Base-by-base conservation (phyloP, 2,329 filamentous ascomycete genomes). In the Leptographium lundbergii region DNA sequence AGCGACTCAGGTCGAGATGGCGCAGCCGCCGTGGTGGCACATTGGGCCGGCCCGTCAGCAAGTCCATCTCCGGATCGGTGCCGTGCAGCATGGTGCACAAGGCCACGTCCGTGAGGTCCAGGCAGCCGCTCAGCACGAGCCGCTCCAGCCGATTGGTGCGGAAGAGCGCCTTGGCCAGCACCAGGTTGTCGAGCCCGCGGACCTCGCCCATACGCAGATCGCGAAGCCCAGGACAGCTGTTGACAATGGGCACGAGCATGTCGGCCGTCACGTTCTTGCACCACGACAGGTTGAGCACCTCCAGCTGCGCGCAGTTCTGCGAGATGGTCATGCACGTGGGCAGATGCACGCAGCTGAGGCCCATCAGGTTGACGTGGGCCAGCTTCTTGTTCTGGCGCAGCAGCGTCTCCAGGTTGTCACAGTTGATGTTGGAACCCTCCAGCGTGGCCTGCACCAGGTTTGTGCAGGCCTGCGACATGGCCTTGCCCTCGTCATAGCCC, bases 241-340 rank as follows among this genome's bases (percentile, higher is more conserved):
- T 77, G 0, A 96, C 75, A 2, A 99, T 80, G 57, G 81, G 80
- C 63, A 79, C 82, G 58, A 97, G 75, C 5, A 91, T 91, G 14
- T 81, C 77, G 10, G 89, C 87, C 67, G 94, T 87, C 68, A 96
- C 84, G 61, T 90, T 87, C 64, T 85, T 85, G 74, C 94, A 99
- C 90, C 92, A 97, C 0, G 91, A 95, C 24, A 97, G 82, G 66
- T 96, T 95, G 64, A 97, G 79, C 59, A 82, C 79, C 70, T 95
- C 86, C n/a, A 99, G 77, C 55, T 86, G 84, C 1, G 86, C 84
- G 66, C 92, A 97, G 47, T 86, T 86, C 57, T 87, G 79, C 0
- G 89, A 86, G 61, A 99, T 87, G 61, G 95, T 89, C 67, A 86
- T 89, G 81, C 95, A 91, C 0, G 89, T 88, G 25, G 82, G 82